Evolutionary conservation across 805 yeast genomes (phyloP).

Genomic region (Cyberlindnera mississippiensis): DNA sequence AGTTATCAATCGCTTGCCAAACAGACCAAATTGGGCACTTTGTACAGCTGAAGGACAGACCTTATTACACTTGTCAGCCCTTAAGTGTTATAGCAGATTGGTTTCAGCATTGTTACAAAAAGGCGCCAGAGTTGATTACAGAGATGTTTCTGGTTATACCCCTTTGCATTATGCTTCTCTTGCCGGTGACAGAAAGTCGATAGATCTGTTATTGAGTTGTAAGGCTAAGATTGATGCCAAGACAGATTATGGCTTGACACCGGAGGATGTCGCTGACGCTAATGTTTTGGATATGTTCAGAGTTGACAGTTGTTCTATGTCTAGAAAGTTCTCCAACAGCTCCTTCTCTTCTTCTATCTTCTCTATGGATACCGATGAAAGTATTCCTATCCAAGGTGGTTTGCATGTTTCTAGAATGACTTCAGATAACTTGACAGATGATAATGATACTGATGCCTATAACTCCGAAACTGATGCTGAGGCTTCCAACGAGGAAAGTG

Average conservation of each 20-base stretch:
- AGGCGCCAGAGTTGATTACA: constrained; percentile 64
- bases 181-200: constrained; percentile 65
- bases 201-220: constrained; percentile 56
- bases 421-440: constrained; percentile 28
- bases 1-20: constrained; percentile 63
- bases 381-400: constrained; percentile 25
- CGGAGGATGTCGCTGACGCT: constrained; percentile 39
- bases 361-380: constrained; percentile 27
- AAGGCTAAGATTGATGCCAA: constrained; percentile 54
- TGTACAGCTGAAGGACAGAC: constrained; percentile 84
- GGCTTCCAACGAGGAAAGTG: constrained; percentile 29
- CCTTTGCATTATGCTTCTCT: constrained; percentile 87
- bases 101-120: constrained; percentile 58
- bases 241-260: constrained; percentile 47
- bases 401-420: constrained; percentile 34
- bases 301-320: constrained; percentile 12
- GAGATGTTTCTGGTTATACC: constrained; percentile 78
- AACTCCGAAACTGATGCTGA: constrained; percentile 20
- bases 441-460: constrained; percentile 23
- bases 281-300: constrained; percentile 32
- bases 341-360: constrained; percentile 29
- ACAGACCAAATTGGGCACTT: constrained; percentile 77
- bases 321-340: constrained; percentile 25
- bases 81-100: constrained; percentile 65
- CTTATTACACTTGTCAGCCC: constrained; percentile 77